phyloP scores from a whole-genome alignment of 1,284 basidiomycete species.

The Ganoderma meredithae region DNA sequence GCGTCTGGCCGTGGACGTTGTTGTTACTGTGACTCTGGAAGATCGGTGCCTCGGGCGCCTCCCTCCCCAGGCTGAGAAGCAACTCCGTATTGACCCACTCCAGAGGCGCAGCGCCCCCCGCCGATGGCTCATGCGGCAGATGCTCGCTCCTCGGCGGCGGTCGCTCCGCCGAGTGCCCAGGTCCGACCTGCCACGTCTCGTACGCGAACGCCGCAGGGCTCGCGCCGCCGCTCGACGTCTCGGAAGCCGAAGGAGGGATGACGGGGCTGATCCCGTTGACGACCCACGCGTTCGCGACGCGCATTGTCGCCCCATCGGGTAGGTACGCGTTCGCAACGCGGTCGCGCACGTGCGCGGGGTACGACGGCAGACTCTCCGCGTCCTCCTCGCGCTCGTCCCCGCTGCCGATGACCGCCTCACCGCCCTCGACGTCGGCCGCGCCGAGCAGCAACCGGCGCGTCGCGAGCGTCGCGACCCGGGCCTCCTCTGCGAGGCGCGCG shows the following conservation, averaged over 20 bases:
- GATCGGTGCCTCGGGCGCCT: constrained; percentile 44
- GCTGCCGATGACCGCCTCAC: constrained; percentile 39
- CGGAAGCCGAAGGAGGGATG: constrained; percentile 31
- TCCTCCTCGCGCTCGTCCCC: constrained; percentile 18
- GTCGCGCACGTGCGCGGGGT: constrained; percentile 88
- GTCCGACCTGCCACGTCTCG: constrained; percentile 38
- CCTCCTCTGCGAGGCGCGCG: constrained; percentile 75
- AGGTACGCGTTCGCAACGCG: constrained; percentile 84
- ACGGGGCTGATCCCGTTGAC: constrained; percentile 49
- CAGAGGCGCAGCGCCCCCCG: constrained; percentile 50
- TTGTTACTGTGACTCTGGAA: constrained; percentile 13
- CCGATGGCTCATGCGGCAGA: constrained; percentile 40
- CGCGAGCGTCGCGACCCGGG: constrained; percentile 69
- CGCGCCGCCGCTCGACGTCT: constrained; percentile 37
- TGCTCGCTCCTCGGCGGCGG: constrained; percentile 34
- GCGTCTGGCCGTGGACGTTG: background rate
- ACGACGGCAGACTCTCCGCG: constrained; percentile 69
- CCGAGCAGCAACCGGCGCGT: constrained; percentile 70
- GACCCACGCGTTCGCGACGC: constrained; percentile 72
- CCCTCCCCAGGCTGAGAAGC: constrained; percentile 65
- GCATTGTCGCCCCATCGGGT: constrained; percentile 68
- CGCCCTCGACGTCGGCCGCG: constrained; percentile 21
- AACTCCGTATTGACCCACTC: constrained; percentile 88
- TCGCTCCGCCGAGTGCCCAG: constrained; percentile 15
- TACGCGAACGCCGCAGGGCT: constrained; percentile 40